Evolutionary conservation across 2,329 filamentous ascomycete genomes (phyloP).

Genomic region (Periconia macrospinosa): DNA sequence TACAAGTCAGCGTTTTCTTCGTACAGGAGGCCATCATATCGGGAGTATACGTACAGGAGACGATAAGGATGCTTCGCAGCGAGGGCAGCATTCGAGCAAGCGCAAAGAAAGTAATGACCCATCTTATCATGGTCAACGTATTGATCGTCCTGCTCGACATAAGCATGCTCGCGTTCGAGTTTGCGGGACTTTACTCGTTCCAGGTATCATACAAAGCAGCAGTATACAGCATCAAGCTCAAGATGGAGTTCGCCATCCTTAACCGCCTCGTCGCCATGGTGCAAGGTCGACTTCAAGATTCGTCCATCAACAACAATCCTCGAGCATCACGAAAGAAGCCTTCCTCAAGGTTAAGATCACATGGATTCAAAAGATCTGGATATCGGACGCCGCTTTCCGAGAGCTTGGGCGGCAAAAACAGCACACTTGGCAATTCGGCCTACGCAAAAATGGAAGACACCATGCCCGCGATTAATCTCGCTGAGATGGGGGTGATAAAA

Average conservation of each 20-base stretch:
- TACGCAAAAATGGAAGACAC: conserved; percentile 15
- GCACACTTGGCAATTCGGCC: conserved; percentile 10
- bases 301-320: conserved; percentile 2
- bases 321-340: background rate
- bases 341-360: background rate
- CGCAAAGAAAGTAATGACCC: conserved; percentile 14
- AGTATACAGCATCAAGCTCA: conserved; percentile 49
- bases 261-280: conserved; percentile 31
- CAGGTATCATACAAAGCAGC: conserved; percentile 43
- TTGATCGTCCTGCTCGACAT: conserved; percentile 44
- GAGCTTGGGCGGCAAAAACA: background rate
- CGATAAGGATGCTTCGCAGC: conserved; percentile 44
- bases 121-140: conserved; percentile 41
- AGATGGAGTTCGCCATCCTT: conserved; percentile 57
- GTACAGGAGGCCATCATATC: conserved; percentile 40
- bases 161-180: conserved; percentile 42
- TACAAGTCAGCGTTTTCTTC: conserved; percentile 45
- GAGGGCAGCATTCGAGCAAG: conserved; percentile 9
- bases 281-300: conserved; percentile 13
- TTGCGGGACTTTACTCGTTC: conserved; percentile 41
- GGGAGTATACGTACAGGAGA: conserved; percentile 55
- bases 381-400: background rate
- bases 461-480: background rate
- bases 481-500: conserved; percentile 15
- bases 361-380: background rate